A percentile compares a stretch with the other conserved stretches of the same genome.
These are phyloP conservation scores for Yamadazyma aaseri DNA, from an alignment of 1,139 yeast genomes.

Conservation along the genomic window DNA sequence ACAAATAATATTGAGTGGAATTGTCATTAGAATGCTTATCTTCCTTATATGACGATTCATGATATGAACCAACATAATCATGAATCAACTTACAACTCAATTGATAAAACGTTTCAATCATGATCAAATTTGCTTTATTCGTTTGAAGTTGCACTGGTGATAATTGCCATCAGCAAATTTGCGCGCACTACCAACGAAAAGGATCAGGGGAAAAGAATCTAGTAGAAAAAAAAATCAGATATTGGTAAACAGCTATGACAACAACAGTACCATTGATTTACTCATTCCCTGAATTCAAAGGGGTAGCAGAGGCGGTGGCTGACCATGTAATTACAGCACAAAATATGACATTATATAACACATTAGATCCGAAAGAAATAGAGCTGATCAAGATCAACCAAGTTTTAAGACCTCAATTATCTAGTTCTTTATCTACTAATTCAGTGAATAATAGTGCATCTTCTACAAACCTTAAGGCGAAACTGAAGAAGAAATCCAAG, in stretches of 20 bases:
- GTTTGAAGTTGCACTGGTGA: not conserved
- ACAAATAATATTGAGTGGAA: constrained; percentile 19
- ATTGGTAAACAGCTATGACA: constrained; percentile 52
- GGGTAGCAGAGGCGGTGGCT: constrained; percentile 94
- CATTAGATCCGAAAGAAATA: constrained; percentile 39
- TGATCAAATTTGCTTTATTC: too few relatives aligned
- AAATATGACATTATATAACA: constrained; percentile 60
- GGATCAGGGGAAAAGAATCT: not conserved
- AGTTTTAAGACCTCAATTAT: constrained; percentile 19
- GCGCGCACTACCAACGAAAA: constrained; percentile 1
- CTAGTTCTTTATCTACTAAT: constrained; percentile 15
- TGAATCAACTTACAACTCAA: constrained; percentile 26
- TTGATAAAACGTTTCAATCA: constrained; percentile 23
- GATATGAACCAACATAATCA: constrained; percentile 23
- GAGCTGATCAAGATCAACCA: constrained; percentile 20
- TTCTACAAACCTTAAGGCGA: constrained; percentile 20
- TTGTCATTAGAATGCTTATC: constrained; percentile 9
- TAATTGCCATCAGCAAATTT: not conserved
- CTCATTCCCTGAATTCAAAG: constrained; percentile 84
- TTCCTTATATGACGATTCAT: constrained; percentile 13
- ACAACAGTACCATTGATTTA: constrained; percentile 90
- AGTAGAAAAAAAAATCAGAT: not conserved
- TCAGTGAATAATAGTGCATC: constrained; percentile 11
- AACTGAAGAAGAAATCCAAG: constrained; percentile 46
- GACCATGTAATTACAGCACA: constrained; percentile 84